Conservation (phyloP, 2,329 filamentous ascomycete species). For the Colletotrichum camelliae region DNA sequence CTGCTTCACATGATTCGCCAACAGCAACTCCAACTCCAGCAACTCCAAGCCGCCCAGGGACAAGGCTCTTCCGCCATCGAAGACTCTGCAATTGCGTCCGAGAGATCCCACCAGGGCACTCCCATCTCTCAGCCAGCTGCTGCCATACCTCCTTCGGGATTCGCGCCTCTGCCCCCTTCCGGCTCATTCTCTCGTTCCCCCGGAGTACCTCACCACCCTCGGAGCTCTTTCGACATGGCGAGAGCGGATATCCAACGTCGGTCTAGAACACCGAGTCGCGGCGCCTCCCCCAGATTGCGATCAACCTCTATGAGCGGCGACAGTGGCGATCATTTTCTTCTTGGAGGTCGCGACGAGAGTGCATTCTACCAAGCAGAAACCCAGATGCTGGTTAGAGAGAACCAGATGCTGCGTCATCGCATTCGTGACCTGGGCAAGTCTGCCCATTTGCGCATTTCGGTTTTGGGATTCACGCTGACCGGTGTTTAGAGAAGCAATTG, state of each 20-base stretch:
- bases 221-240: slow-evolving; percentile 65
- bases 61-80: slow-evolving; percentile 50
- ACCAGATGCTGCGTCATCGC: slow-evolving; percentile 80
- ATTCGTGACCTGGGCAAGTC: slow-evolving; percentile 73
- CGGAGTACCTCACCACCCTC: slow-evolving; percentile 51
- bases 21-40: slow-evolving; percentile 74
- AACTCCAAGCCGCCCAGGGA: slow-evolving; percentile 53
- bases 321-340: slow-evolving; percentile 61
- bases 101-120: slow-evolving; percentile 46
- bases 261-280: slow-evolving; percentile 64
- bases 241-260: slow-evolving; percentile 60
- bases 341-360: slow-evolving; percentile 74
- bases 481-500: slow-evolving; percentile 55
- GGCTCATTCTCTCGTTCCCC: slow-evolving; percentile 59
- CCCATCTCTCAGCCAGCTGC: slow-evolving; percentile 37
- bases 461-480: neutral
- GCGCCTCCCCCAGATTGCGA: slow-evolving; percentile 61
- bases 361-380: slow-evolving; percentile 85
- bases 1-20: slow-evolving; percentile 78
- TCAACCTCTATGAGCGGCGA: slow-evolving; percentile 65
- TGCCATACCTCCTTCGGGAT: slow-evolving; percentile 3
- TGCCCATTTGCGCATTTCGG: neutral
- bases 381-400: slow-evolving; percentile 77
- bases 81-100: slow-evolving; percentile 52
- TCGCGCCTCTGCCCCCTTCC: slow-evolving; percentile 39